These are phyloP conservation scores for Ulmus americana DNA, from an alignment of 331 rosid genomes.

Conservation along the genomic window DNA sequence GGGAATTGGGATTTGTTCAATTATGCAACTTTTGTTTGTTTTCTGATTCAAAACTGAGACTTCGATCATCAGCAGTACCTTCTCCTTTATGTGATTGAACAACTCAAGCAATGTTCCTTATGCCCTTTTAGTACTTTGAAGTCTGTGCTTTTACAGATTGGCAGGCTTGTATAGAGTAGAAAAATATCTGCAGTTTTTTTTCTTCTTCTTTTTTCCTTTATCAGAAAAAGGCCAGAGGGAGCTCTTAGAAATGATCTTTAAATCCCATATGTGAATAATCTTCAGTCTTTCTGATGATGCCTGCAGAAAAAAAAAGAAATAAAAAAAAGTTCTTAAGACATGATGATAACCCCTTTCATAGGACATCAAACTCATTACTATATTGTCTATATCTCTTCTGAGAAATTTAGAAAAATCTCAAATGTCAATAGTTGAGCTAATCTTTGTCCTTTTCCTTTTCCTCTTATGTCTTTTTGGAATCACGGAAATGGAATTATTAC, in stretches of 20 bases:
- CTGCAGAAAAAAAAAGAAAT: no score
- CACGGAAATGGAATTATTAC: not conserved
- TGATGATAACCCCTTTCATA: constrained; percentile 31
- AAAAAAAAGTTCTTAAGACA: constrained; percentile 13
- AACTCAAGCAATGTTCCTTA: constrained; percentile 75
- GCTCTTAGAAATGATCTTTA: constrained; percentile 12
- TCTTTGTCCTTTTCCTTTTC: constrained; percentile 1
- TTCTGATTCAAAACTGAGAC: constrained; percentile 49
- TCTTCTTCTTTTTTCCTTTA: constrained; percentile 26
- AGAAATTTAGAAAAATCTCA: constrained; percentile 10
- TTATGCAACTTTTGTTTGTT: constrained; percentile 2
- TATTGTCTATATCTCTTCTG: not conserved
- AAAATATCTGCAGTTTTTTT: constrained; percentile 40
- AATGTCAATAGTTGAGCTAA: constrained; percentile 2
- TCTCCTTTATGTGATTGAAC: constrained; percentile 62
- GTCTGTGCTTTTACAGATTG: constrained; percentile 50
- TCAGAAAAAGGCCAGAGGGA: constrained; percentile 21
- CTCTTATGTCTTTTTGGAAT: not conserved
- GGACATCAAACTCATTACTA: constrained; percentile 7
- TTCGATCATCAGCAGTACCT: constrained; percentile 36
- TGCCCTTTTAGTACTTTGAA: constrained; percentile 63
- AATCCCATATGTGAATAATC: constrained; percentile 25
- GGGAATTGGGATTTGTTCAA: constrained; percentile 24
- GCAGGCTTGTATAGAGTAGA: constrained; percentile 29
- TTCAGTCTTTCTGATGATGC: constrained; percentile 18